Evolutionary conservation across 2,329 filamentous ascomycete genomes (phyloP).

Genomic region (Neofusicoccum parvum): DNA sequence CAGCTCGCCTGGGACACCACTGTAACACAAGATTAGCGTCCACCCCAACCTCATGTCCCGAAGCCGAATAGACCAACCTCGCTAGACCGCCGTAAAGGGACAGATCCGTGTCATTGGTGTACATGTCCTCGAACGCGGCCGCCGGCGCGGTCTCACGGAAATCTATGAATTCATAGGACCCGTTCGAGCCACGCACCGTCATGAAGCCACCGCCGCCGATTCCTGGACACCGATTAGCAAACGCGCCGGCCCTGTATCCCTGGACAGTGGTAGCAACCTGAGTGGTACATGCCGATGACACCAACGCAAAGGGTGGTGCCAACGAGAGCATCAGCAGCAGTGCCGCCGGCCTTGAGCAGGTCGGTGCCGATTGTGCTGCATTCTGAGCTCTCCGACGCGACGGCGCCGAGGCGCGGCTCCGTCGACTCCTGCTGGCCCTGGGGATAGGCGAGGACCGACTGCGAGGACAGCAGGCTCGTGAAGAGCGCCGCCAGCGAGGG

Average conservation of each 20-base stretch:
- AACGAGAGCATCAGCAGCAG: slow-evolving; percentile 53
- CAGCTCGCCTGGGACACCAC: slow-evolving; percentile 73
- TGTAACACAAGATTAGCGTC: slow-evolving; percentile 30
- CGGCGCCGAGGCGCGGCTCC: slow-evolving; percentile 40
- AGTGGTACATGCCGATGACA: slow-evolving; percentile 52
- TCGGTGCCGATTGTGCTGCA: slow-evolving; percentile 52
- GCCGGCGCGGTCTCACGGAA: slow-evolving; percentile 87
- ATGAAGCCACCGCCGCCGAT: slow-evolving; percentile 92
- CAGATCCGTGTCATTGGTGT: slow-evolving; percentile 65
- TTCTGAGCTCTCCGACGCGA: slow-evolving; percentile 48
- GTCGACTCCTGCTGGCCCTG: background rate
- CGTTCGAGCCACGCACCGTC: slow-evolving; percentile 71
- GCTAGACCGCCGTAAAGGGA: slow-evolving; percentile 73
- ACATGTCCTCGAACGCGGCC: slow-evolving; percentile 84
- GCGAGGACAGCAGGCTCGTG: slow-evolving; percentile 15
- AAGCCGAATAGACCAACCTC: slow-evolving; percentile 23
- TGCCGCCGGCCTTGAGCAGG: slow-evolving; percentile 52
- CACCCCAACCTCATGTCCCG: background rate
- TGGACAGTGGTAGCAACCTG: slow-evolving; percentile 24
- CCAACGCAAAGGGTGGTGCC: slow-evolving; percentile 52
- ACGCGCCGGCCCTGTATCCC: too few species aligned
- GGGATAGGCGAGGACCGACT: slow-evolving; percentile 14
- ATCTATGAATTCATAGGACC: slow-evolving; percentile 83
- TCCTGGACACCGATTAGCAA: slow-evolving; percentile 51
- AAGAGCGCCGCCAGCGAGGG: slow-evolving; percentile 19